phyloP scores from a whole-genome alignment of 1,284 basidiomycete genomes.

The Leccinum griseonigrum region DNA sequence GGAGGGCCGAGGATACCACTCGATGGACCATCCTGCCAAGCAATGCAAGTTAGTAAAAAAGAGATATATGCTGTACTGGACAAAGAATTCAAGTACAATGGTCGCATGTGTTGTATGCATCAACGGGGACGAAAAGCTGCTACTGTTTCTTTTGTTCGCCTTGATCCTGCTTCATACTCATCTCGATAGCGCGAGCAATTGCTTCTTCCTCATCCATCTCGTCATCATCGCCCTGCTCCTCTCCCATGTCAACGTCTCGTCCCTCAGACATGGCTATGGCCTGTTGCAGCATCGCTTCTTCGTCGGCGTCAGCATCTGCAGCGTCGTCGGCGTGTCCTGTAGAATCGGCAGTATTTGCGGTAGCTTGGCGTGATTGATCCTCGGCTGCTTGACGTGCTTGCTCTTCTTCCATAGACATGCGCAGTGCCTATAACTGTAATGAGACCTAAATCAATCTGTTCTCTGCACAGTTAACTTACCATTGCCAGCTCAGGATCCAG shows the following conservation, averaged over 20 bases:
- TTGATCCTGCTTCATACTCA: conserved; percentile 53
- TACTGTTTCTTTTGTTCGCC: conserved; percentile 36
- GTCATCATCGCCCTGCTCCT: conserved; percentile 40
- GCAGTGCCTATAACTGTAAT: conserved; percentile 67
- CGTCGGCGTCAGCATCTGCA: conserved; percentile 51
- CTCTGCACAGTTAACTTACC: conserved; percentile 46
- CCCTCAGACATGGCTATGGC: conserved; percentile 58
- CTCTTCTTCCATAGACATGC: conserved; percentile 98
- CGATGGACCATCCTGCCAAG: not conserved
- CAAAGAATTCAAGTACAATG: conserved; percentile 1
- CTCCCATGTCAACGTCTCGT: conserved; percentile 41
- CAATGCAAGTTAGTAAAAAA: not conserved
- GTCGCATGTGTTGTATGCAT: not conserved
- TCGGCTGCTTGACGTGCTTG: conserved; percentile 83
- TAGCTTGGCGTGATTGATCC: conserved; percentile 35
- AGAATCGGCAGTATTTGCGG: conserved; percentile 31
- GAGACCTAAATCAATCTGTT: not conserved
- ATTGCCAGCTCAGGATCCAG: conserved; percentile 97
- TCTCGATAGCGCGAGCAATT: conserved; percentile 55
- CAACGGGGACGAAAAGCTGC: not conserved
- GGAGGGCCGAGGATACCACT: not conserved
- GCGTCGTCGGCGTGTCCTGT: conserved; percentile 31
- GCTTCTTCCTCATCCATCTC: conserved; percentile 55
- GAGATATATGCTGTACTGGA: conserved; percentile 3
- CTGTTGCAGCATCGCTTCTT: conserved; percentile 63